These are phyloP conservation scores for Amoebophrya sp. DNA, from an alignment of 169 alveolate genomes.

Conservation along the genomic window DNA sequence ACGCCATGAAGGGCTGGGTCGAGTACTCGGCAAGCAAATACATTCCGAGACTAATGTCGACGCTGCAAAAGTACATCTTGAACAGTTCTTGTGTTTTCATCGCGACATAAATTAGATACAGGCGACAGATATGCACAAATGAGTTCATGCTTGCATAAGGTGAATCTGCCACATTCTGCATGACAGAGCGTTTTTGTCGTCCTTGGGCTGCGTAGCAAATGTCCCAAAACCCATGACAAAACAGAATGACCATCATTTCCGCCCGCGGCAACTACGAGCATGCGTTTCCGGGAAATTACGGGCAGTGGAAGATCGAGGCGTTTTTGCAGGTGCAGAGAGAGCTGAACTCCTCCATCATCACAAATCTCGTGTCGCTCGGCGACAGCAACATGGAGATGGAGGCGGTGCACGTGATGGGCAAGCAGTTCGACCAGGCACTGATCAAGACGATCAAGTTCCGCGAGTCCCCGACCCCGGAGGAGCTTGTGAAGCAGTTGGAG, in stretches of 20 bases:
- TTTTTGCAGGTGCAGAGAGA: conserved; percentile 71
- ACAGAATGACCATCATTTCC: conserved; percentile 70
- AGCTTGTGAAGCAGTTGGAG: conserved; percentile 73
- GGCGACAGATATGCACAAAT: background rate
- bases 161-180: too few relatives aligned
- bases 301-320: conserved; percentile 78
- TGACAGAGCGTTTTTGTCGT: too few relatives aligned
- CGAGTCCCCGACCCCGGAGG: conserved; percentile 87
- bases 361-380: conserved; percentile 85
- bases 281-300: conserved; percentile 71
- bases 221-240: too few relatives aligned
- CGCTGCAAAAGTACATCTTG: conserved; percentile 38
- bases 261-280: conserved; percentile 80
- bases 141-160: background rate
- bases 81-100: background rate
- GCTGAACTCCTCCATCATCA: conserved; percentile 71
- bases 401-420: conserved; percentile 86
- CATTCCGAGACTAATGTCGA: conserved; percentile 59
- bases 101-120: background rate
- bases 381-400: conserved; percentile 89
- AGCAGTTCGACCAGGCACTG: conserved; percentile 74
- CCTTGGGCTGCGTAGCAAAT: too few relatives aligned
- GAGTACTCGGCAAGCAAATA: conserved; percentile 72
- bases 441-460: conserved; percentile 89
- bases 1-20: conserved; percentile 93